Base-by-base conservation (phyloP, 116 monocot species). In the Dioscorea cayenensis region DNA sequence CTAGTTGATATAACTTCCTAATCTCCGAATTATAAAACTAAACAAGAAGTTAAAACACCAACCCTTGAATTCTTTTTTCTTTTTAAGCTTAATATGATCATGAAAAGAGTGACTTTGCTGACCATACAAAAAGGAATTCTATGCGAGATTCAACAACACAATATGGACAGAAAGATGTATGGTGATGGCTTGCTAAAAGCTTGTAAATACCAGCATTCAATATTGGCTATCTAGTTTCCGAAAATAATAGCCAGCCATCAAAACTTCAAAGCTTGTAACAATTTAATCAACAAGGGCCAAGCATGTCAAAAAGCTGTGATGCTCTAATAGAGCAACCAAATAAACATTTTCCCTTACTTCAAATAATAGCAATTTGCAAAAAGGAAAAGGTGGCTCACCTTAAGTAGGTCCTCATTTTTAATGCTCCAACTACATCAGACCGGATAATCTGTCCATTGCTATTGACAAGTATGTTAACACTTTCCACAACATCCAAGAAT, bases 381-480 rank as follows among this genome's bases (percentile, higher is more conserved):
- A n/a, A 55, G n/a, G 14, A 55, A 55, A 55, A 3, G 2, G n/a
- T n/a, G 55, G 14, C 49, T 28, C 66, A 95, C 99, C 99, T 99
- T 76, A 99, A 77, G 77, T 99, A 94, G 23, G 99, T 91, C 73
- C 99, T 94, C 99, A 99, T 99, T 87, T 99, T 99, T 78, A 99
- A 79, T 48, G 99, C 99, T 60, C 99, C 99, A 69, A 99, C 99
- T 65, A 99, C 94, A 84, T 99, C 99, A 18, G 99, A 99, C 16
- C 94, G 89, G 4, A 99, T 86, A 69, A 99, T 99, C 74, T 99
- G 99, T 0, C 99, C 99, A 79, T 99, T 99, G 80, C 89, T 99
- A 73, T 99, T 99, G 65, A 99, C 99, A 73, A 94, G 99, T 76
- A 99, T 99, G 83, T 94, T 99, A 50, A 99, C 99, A 77, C 99